Evolutionary conservation across 2,329 filamentous ascomycete genomes (phyloP), one percentile per base, ranked within the genome.

Genomic region (Lojkania enalia): DNA sequence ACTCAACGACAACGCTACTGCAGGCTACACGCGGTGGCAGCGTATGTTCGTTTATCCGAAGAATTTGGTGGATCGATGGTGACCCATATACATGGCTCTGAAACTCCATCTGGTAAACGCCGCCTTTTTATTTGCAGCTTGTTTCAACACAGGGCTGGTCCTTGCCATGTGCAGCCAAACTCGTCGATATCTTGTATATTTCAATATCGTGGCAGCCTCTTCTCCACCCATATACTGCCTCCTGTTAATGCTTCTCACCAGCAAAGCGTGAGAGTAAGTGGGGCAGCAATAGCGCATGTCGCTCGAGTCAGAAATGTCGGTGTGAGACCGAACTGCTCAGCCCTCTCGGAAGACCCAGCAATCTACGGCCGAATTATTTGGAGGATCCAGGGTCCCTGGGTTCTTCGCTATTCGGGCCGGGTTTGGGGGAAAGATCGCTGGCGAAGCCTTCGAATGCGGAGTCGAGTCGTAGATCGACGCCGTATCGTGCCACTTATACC

Each of bases 271-370:
- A 33, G 11, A n/a, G n/a, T 21, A 44, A n/a, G 52, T 54, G 56
- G 59, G 51, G 58, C 57, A 33, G 36, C 38, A 20, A 30, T 48
- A 45, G 49, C 35, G 44, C 38, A 43, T 46, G 44, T 44, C 44
- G 43, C 46, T 46, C 51, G 56, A 52, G 51, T 53, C 51, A 61
- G 49, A 60, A 65, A 62, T 63, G 60, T 64, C 61, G 61, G 61
- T 64, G 60, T 61, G 59, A 51, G 48, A 51, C 38, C 16, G 20
- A 41, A 25, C 16, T 36, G n/a, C n/a, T 16, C 30, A 33, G 30
- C 30, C 30, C 16, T 33, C 30, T 16, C 6, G 9, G 14, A 7
- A n/a, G n/a, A n/a, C 37, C n/a, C 33, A 43, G 39, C 33, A 48
- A 48, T 48, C 35, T 18, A 30, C 13, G 25, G 20, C 11, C 15